Evolutionary conservation across 139 green algal genomes (phyloP).

Genomic region (Chloropicon primus): DNA sequence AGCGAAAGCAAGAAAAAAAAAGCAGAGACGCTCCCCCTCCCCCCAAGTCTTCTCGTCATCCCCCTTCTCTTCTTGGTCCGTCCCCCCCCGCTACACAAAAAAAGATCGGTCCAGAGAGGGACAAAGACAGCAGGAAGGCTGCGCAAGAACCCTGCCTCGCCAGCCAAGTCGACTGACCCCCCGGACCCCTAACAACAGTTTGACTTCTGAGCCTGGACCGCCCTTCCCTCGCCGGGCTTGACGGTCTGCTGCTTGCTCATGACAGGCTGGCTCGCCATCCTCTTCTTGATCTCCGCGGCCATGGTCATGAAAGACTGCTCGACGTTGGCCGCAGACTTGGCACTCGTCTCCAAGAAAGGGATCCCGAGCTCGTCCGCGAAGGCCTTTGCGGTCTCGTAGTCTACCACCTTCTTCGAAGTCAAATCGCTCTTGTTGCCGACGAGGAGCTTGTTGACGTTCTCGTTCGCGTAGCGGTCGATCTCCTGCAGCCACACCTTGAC

Average conservation of each 20-base stretch:
- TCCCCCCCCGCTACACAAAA: too few species aligned
- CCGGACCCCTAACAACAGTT: conserved; percentile 85
- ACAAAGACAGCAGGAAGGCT: too few species aligned
- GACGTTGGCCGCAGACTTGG: conserved; percentile 97
- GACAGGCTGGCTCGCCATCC: conserved; percentile 78
- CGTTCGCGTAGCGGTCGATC: conserved; percentile 98
- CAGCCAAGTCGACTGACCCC: too few species aligned
- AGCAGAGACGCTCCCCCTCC: too few species aligned
- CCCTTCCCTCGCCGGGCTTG: conserved; percentile 60
- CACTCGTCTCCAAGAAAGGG: conserved; percentile 96
- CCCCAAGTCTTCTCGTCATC: too few species aligned
- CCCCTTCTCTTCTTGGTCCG: too few species aligned
- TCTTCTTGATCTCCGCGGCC: conserved; percentile 99
- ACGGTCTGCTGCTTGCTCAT: conserved; percentile 43
- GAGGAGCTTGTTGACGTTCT: conserved; percentile 99
- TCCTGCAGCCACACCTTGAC: conserved; percentile 98
- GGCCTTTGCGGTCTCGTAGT: conserved; percentile 88
- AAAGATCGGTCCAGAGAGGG: too few species aligned
- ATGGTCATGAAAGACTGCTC: conserved; percentile 99
- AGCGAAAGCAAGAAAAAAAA: too few species aligned
- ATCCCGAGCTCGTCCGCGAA: conserved; percentile 99
- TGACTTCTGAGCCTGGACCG: conserved; percentile 52
- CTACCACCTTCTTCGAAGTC: conserved; percentile 89
- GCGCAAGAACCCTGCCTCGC: too few species aligned
- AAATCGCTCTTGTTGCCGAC: conserved; percentile 99